Evolutionary conservation across 2,329 filamentous ascomycete genomes (phyloP).

Genomic region (Setomelanomma holmii): DNA sequence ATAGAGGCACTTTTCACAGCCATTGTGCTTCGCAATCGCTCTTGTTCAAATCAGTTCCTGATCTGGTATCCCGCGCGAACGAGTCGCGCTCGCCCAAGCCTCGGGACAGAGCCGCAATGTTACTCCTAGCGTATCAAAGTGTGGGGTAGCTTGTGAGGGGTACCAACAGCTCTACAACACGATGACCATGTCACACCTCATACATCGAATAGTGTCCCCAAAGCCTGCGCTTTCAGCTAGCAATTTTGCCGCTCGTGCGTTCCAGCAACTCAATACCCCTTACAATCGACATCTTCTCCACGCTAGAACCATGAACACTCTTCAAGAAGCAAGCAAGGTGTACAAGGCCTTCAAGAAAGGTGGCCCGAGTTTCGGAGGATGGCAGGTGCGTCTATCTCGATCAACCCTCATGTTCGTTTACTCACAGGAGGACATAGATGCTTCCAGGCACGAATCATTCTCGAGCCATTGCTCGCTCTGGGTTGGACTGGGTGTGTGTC

Average conservation of each 20-base stretch:
- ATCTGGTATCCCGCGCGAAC: background rate
- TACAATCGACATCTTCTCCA: background rate
- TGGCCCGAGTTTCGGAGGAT: conserved; percentile 61
- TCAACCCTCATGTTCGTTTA: background rate
- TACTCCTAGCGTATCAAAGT: conserved; percentile 16
- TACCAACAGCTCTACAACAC: conserved; percentile 8
- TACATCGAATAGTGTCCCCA: conserved; percentile 3
- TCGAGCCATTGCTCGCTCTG: conserved; percentile 60
- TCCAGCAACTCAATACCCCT: background rate
- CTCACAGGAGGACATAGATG: conserved; percentile 13
- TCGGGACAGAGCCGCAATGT: background rate
- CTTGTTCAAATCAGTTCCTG: background rate
- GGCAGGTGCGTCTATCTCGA: conserved; percentile 56
- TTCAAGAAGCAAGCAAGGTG: conserved; percentile 63
- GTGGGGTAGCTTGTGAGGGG: conserved; percentile 23
- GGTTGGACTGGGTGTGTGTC: conserved; percentile 63
- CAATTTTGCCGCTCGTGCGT: background rate
- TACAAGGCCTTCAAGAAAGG: conserved; percentile 59
- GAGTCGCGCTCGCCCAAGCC: background rate
- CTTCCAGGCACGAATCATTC: conserved; percentile 60
- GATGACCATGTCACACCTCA: conserved; percentile 17
- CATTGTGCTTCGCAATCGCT: too few species aligned
- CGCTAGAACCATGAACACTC: conserved; percentile 46
- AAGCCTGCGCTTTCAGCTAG: background rate
- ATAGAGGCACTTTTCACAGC: too few species aligned